Base-by-base conservation (phyloP, 2,329 filamentous ascomycete genomes). In the Chaetoscypha palmicola region DNA sequence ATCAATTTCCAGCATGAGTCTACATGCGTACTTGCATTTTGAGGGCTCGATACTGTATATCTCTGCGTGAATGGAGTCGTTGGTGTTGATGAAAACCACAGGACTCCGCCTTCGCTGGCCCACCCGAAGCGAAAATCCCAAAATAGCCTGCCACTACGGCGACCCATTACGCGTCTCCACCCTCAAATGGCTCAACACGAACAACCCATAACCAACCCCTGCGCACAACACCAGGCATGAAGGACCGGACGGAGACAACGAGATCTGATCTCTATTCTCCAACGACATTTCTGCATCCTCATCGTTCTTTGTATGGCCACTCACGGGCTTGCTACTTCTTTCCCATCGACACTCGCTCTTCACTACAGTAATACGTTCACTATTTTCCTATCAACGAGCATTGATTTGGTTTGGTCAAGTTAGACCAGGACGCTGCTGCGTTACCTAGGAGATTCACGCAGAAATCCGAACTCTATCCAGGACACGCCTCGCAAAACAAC, bases 361-460 rank as follows among this genome's bases (percentile, higher is more conserved):
- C 28, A 40, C 30, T 39, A 16, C 20, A 24, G 23, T 16, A 14
- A 38, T 33, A 46, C 52, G 28, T 40, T 55, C 53, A 46, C 46
- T 53, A 43, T 34, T 31, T 37, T 37, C 40, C 19, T 33, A 33
- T 33, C 24, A 23, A 28, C n/a, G 21, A 26, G 21, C n/a, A 12
- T 17, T 34, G 17, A 11, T 20, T 33, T 41, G 28, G 23, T 23
- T 38, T 24, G 20, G 5, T 17, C 10, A 12, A 23, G 4, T 14
- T 14, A 31, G 8, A 8, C 24, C 8, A 28, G 8, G 10, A 17
- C 9, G n/a, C 44, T 37, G 28, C 19, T 45, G 38, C 46, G 51
- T 54, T 52, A 42, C 49, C 49, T 41, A 33, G 45, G 49, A 34
- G 47, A 50, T 45, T 45, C 32, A 21, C n/a, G n/a, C n/a, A n/a